Evolutionary conservation across 2,329 filamentous ascomycete genomes (phyloP).

Genomic region (Arthrocladium fulminans): DNA sequence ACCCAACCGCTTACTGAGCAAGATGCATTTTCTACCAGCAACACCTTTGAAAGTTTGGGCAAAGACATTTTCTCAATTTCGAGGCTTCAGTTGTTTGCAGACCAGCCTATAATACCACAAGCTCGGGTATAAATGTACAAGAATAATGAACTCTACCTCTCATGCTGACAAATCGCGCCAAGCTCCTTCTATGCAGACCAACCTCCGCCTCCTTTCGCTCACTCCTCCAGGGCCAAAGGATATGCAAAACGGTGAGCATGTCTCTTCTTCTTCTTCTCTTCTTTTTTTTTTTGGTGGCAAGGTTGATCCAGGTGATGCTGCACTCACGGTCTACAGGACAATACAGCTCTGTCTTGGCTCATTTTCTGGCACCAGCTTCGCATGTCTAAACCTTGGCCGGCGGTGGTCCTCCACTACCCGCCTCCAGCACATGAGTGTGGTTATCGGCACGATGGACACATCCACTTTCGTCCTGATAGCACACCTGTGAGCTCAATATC

Average conservation of each 20-base stretch:
- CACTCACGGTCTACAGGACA: neutral
- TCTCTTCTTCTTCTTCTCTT: no score
- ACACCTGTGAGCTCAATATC: conserved; percentile 78
- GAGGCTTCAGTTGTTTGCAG: no score
- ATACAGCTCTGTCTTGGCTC: neutral
- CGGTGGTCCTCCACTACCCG: conserved; percentile 33
- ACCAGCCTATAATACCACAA: neutral
- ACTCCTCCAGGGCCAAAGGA: no score
- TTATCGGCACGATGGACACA: conserved; percentile 62
- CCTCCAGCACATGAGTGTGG: conserved; percentile 79
- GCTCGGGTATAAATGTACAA: neutral
- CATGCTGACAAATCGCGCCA: neutral
- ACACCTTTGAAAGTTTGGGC: no score
- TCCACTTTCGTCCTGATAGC: conserved; percentile 67
- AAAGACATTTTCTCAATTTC: no score
- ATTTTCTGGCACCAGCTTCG: neutral
- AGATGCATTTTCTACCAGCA: no score
- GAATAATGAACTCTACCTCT: neutral
- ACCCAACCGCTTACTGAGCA: no score
- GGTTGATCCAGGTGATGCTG: neutral
- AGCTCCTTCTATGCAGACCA: neutral
- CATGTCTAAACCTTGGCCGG: conserved; percentile 18
- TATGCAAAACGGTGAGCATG: no score
- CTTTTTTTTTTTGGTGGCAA: neutral
- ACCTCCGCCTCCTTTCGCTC: no score